Evolutionary conservation across 768 basidiomycete genomes (phyloP), one percentile per base, ranked within the genome.

Genomic region (Crepidotus variabilis): DNA sequence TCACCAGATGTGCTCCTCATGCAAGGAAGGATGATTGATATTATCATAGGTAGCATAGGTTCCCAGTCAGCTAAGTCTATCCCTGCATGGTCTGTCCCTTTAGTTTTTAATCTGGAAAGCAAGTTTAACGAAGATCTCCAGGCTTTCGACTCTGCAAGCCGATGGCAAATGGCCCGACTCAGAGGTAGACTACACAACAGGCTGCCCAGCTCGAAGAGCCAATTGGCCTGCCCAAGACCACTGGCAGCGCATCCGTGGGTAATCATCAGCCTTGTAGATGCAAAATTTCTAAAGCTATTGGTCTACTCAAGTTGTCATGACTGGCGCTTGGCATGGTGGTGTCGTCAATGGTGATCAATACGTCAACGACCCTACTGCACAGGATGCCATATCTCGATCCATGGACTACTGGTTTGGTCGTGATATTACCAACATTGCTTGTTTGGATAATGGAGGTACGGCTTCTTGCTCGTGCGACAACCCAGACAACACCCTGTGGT

Each of bases 211-310:
- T 6, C 78, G 77, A 54, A 74, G 81, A 9, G 86, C 86, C 6
- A 88, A 85, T 60, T 88, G 87, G 87, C 86, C 85, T 8, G 86
- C 86, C 11, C 75, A 82, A 65, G 66, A 59, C 1, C 85, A 88
- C 59, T 87, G 83, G 82, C 67, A 68, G 45, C 76, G 82, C 35
- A 74, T 82, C 36, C 67, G 84, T 84, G 58, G 46, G 75, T 67
- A 39, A 5, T 7, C 32, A 28, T 33, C 54, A 6, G 47, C 22
- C 21, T n/a, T 11, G n/a, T 21, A 2, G 28, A 28, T 28, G 28
- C 28, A 47, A 7, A n/a, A 28, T 6, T 9, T 11, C 32, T 47
- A 10, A n/a, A 21, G n/a, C 43, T 33, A 35, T 36, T 49, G 58
- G 8, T 28, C 8, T 28, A 61, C 14, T 28, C 28, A 52, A 85